Evolutionary conservation across 176 grass and related monocot species (phyloP).

Genomic region (Microstegium vimineum): DNA sequence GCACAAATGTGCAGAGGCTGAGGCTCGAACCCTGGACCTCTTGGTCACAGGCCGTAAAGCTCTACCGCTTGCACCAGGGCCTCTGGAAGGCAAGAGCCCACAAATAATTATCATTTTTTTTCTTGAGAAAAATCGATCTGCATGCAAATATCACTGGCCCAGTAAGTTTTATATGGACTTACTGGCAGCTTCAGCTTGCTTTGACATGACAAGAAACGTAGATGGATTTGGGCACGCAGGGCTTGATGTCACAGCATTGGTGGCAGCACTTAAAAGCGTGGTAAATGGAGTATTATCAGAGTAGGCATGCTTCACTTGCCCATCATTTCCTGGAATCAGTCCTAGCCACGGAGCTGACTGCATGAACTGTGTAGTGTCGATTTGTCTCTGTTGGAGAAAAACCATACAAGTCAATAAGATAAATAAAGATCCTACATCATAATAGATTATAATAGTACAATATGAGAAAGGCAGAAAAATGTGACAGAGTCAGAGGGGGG

Average conservation of each 20-base stretch:
- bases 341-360: conserved; percentile 90
- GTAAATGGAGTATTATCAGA: conserved; percentile 67
- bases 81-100: background rate
- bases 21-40: no score
- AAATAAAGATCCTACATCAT: background rate
- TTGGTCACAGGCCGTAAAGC: no score
- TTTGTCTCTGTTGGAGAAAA: conserved; percentile 76
- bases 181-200: conserved; percentile 99
- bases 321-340: conserved; percentile 76
- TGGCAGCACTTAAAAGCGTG: conserved; percentile 55
- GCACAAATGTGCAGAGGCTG: no score
- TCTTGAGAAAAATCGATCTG: background rate
- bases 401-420: background rate
- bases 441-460: background rate
- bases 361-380: conserved; percentile 88
- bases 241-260: conserved; percentile 65
- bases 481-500: background rate
- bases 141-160: background rate
- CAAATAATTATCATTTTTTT: background rate
- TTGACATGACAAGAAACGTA: conserved; percentile 89
- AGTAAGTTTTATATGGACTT: conserved; percentile 40
- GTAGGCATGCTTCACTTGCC: conserved; percentile 66
- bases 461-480: background rate
- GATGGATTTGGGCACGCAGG: conserved; percentile 86
- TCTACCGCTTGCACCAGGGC: no score